phyloP scores from a whole-genome alignment of 768 basidiomycete species.

The Cubamyces sp. region DNA sequence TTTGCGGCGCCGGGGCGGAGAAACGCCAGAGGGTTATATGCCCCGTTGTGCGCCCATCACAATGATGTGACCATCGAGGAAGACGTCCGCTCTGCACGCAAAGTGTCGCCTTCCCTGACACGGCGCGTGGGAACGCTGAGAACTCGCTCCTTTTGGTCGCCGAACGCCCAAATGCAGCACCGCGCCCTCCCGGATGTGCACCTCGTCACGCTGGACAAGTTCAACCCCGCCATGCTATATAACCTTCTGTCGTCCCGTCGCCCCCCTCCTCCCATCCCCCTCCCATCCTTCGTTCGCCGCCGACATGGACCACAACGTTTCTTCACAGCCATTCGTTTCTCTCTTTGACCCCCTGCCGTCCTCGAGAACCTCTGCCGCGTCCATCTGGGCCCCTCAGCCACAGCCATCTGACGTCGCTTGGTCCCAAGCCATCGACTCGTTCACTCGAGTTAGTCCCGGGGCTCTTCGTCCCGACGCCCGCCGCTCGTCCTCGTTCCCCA shows the following conservation, averaged over 20 bases:
- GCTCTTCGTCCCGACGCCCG: slow-evolving; percentile 28
- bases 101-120: slow-evolving; percentile 18
- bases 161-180: slow-evolving; percentile 19
- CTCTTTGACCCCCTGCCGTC: slow-evolving; percentile 31
- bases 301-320: slow-evolving; percentile 28
- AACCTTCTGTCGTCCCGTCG: slow-evolving; percentile 12
- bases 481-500: slow-evolving; percentile 34
- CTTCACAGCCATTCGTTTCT: slow-evolving; percentile 31
- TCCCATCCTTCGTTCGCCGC: slow-evolving; percentile 12
- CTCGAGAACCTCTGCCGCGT: slow-evolving; percentile 37
- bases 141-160: slow-evolving; percentile 15
- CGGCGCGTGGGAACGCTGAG: slow-evolving; percentile 24
- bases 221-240: slow-evolving; percentile 18
- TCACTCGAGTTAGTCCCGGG: slow-evolving; percentile 49
- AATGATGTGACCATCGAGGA: slow-evolving; percentile 25
- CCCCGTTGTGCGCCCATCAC: slow-evolving; percentile 18
- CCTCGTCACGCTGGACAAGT: slow-evolving; percentile 15
- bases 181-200: slow-evolving; percentile 11
- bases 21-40: neutral
- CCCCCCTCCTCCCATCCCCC: slow-evolving; percentile 15
- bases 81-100: slow-evolving; percentile 8
- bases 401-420: slow-evolving; percentile 68
- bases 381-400: slow-evolving; percentile 86
- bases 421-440: slow-evolving; percentile 68
- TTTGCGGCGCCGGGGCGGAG: slow-evolving; percentile 13